These are phyloP conservation scores for Incumbomyces lentus DNA, from an alignment of 2,329 filamentous ascomycete species.

Conservation along the genomic window DNA sequence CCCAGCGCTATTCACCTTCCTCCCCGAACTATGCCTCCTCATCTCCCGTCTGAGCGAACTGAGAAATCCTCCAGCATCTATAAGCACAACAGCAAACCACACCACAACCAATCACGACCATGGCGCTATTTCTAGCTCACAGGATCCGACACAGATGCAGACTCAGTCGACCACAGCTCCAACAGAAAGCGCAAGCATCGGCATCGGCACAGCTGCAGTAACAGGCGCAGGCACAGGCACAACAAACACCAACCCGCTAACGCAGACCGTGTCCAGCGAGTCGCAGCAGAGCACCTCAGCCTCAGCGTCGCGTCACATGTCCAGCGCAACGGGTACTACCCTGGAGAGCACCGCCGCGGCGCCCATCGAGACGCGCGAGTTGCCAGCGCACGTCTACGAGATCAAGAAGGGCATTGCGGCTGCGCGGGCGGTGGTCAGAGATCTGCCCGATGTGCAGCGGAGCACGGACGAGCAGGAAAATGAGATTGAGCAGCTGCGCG, in stretches of 20 bases:
- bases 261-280: constrained; percentile 19
- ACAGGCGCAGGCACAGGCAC: constrained; percentile 17
- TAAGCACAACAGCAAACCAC: constrained; percentile 24
- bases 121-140: constrained; percentile 25
- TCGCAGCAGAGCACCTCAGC: constrained; percentile 25
- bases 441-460: constrained; percentile 35
- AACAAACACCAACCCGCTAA: constrained; percentile 16
- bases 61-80: constrained; percentile 38
- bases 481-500: constrained; percentile 34
- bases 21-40: constrained; percentile 70
- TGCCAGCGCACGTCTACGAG: constrained; percentile 65
- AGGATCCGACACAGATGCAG: constrained; percentile 19
- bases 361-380: constrained; percentile 57
- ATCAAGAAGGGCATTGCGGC: constrained; percentile 77
- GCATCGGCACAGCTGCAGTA: constrained; percentile 16
- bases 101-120: too few relatives aligned
- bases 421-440: constrained; percentile 46
- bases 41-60: constrained; percentile 53
- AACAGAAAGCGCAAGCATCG: constrained; percentile 15
- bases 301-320: constrained; percentile 21
- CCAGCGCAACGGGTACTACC: constrained; percentile 19
- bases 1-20: constrained; percentile 73
- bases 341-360: constrained; percentile 2
- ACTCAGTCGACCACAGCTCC: constrained; percentile 20
- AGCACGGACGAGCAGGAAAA: constrained; percentile 34